Conservation (phyloP, 306 rosid species). For the Prunus fruticosa region DNA sequence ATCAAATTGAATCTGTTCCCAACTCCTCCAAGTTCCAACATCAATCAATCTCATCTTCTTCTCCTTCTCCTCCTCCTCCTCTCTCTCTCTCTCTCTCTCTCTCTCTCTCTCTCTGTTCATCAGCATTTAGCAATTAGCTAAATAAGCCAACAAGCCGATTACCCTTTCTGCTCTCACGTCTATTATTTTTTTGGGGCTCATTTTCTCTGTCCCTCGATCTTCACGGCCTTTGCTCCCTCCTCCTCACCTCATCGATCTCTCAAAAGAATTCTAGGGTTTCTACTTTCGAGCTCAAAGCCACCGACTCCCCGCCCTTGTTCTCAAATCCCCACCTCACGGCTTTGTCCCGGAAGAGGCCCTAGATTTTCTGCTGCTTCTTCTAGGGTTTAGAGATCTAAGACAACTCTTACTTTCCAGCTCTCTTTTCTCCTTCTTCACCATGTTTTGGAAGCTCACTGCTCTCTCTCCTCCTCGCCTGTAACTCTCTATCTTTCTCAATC, state of each 20-base stretch:
- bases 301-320: constrained; percentile 6
- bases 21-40: too few relatives aligned
- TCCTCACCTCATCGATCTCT: constrained; percentile 46
- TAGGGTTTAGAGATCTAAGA: constrained; percentile 59
- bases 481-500: constrained; percentile 28
- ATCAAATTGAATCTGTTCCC: too few relatives aligned
- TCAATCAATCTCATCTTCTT: too few relatives aligned
- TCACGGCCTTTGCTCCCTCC: constrained; percentile 49
- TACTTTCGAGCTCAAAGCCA: constrained; percentile 38
- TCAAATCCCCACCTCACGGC: constrained; percentile 26
- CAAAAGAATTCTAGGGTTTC: constrained; percentile 79
- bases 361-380: constrained; percentile 25
- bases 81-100: not conserved
- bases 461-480: constrained; percentile 93
- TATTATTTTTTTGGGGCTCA: constrained; percentile 15
- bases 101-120: not conserved
- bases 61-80: too few relatives aligned
- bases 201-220: constrained; percentile 46
- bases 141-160: constrained; percentile 1
- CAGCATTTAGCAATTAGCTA: constrained; percentile 23
- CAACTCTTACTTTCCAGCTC: constrained; percentile 35
- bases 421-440: constrained; percentile 33
- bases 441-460: constrained; percentile 99
- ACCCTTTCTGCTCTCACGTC: constrained; percentile 12
- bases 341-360: constrained; percentile 15